Evolutionary conservation across 1,284 basidiomycete genomes (phyloP).

Genomic region (Boletellus sp.): DNA sequence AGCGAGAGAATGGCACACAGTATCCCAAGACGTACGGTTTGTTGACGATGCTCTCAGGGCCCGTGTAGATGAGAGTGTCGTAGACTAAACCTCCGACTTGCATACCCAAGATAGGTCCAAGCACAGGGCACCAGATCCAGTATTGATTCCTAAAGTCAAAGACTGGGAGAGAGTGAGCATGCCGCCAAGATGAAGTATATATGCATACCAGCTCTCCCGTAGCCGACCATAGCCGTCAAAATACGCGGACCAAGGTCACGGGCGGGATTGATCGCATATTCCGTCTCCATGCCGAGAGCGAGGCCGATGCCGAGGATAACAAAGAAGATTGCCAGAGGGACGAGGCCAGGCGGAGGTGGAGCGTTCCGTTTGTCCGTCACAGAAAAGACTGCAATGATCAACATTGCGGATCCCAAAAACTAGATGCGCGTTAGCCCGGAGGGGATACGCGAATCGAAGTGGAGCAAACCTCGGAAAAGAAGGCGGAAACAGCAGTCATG

Average conservation of each 20-base stretch:
- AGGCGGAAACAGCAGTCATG: slow-evolving; percentile 54
- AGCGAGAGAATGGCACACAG: neutral
- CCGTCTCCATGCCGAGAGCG: slow-evolving; percentile 58
- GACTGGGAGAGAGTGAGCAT: slow-evolving; percentile 28
- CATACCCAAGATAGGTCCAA: slow-evolving; percentile 57
- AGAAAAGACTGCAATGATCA: slow-evolving; percentile 47
- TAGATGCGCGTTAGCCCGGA: slow-evolving; percentile 16
- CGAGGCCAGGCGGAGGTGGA: slow-evolving; percentile 46
- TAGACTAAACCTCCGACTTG: slow-evolving; percentile 51
- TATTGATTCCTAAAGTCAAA: slow-evolving; percentile 58
- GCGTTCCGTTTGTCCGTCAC: slow-evolving; percentile 46
- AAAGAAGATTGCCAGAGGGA: slow-evolving; percentile 55
- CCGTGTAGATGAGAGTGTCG: slow-evolving; percentile 51
- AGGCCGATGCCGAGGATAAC: slow-evolving; percentile 52
- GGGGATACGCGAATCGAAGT: slow-evolving; percentile 7
- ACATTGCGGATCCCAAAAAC: slow-evolving; percentile 58
- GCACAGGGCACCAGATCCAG: slow-evolving; percentile 72
- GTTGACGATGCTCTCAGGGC: slow-evolving; percentile 53
- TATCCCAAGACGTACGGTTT: slow-evolving; percentile 38
- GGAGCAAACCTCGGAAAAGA: slow-evolving; percentile 52
- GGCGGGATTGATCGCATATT: slow-evolving; percentile 62
- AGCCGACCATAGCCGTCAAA: slow-evolving; percentile 58
- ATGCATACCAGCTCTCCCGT: slow-evolving; percentile 43
- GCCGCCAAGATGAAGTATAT: neutral
- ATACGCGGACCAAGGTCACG: slow-evolving; percentile 63